These are phyloP conservation scores for Magnolia officinalis DNA, from an alignment of 164 flowering plant species.

Conservation along the genomic window DNA sequence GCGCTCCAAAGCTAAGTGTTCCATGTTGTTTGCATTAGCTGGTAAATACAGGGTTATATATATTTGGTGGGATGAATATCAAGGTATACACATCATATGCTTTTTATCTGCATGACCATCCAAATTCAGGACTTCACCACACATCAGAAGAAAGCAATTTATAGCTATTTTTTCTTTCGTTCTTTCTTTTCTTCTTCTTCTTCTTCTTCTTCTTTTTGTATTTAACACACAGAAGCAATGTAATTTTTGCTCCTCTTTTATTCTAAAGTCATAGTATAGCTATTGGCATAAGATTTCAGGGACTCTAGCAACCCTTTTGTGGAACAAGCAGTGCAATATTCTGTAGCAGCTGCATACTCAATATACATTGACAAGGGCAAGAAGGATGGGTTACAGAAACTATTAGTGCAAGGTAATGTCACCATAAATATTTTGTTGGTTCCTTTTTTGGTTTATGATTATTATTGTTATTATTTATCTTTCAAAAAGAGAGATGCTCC, in stretches of 20 bases:
- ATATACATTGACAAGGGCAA: slow-evolving; percentile 41
- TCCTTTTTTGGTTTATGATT: background rate
- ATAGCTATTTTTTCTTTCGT: too few relatives aligned
- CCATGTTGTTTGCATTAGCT: background rate
- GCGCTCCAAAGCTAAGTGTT: background rate
- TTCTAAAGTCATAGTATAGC: background rate
- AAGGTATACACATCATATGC: background rate
- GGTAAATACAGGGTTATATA: background rate
- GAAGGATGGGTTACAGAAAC: slow-evolving; percentile 50
- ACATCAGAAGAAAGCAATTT: background rate
- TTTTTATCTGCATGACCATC: background rate
- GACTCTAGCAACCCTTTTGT: slow-evolving; percentile 85
- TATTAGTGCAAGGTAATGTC: slow-evolving; percentile 71
- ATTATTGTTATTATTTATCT: background rate
- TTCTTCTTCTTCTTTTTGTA: too few relatives aligned
- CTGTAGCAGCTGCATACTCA: slow-evolving; percentile 75
- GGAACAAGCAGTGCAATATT: slow-evolving; percentile 82
- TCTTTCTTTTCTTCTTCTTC: too few relatives aligned
- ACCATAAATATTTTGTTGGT: background rate
- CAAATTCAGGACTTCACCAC: background rate
- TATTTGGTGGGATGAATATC: background rate
- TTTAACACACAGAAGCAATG: background rate
- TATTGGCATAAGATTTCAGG: slow-evolving; percentile 38
- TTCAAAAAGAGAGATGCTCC: too few relatives aligned
- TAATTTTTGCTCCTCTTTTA: too few relatives aligned